phyloP scores from a whole-genome alignment of 2,329 filamentous ascomycete species.

The Fusarium sublunatum region DNA sequence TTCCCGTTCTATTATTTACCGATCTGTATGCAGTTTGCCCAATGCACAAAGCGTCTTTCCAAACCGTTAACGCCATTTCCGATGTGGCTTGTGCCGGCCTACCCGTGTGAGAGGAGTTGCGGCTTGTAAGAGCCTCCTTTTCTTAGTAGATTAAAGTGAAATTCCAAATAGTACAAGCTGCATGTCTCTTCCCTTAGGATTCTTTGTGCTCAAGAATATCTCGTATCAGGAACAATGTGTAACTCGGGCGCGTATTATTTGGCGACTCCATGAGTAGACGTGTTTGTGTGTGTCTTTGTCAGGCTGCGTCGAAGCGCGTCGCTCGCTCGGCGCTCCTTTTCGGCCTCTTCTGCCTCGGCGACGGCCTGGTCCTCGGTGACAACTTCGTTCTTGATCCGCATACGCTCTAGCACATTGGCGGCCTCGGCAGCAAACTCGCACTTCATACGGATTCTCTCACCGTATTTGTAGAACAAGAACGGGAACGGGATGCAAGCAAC shows the following conservation, averaged over 20 bases:
- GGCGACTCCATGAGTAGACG: background rate
- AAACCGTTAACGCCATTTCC: conserved; percentile 10
- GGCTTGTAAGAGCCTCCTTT: background rate
- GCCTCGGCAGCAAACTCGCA: conserved; percentile 78
- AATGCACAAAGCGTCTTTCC: background rate
- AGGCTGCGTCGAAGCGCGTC: conserved; percentile 36
- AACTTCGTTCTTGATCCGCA: conserved; percentile 50
- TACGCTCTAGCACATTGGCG: conserved; percentile 66
- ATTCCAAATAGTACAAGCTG: too few species aligned
- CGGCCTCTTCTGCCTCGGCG: conserved; percentile 39
- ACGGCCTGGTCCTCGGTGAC: conserved; percentile 47
- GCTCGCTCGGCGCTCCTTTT: conserved; percentile 44
- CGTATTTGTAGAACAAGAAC: conserved; percentile 81
- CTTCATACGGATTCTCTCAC: conserved; percentile 67
- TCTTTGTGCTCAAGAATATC: background rate
- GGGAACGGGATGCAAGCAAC: conserved; percentile 79
- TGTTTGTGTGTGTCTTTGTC: conserved; percentile 27
- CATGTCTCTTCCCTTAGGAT: too few species aligned
- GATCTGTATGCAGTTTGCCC: too few species aligned
- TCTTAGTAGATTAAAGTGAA: too few species aligned
- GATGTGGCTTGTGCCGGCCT: background rate
- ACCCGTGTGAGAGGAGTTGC: background rate
- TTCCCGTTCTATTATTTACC: background rate
- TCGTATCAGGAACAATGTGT: background rate
- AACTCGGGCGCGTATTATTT: background rate